Evolutionary conservation across 169 alveolate genomes (phyloP), one percentile per base, ranked within the genome.

Genomic region (Cryptosporidium felis): DNA sequence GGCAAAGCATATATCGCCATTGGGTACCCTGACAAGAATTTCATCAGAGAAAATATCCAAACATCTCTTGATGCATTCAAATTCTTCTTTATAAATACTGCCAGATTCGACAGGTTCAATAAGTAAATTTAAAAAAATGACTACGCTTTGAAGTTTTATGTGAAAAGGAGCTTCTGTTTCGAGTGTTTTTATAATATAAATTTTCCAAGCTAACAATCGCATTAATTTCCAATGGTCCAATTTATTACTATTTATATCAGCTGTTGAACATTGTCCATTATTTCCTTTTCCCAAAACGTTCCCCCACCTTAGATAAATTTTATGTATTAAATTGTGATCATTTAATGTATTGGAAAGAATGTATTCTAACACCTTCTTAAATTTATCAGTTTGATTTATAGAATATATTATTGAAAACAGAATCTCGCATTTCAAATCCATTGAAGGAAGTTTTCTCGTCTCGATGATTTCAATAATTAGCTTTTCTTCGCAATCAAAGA

Each of bases 161-260:
- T 12, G 49, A 30, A 46, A 65, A 1, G 59, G 0, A 21, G 21
- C 42, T 18, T 47, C 49, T 14, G 30, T 32, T 0, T 41, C 26
- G 30, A 65, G 32, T 65, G 59, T 44, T 0, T 32, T 46, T 65
- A 65, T 28, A 5, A 65, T 30, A 3, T 65, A 45, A 21, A 42
- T 28, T 16, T 65, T 45, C 81, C 81, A 65, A n/a, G 49, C 49
- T 30, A 26, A 47, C n/a, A 16, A 1, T 46, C 81, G 30, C 81
- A 65, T 2, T 18, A 46, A 36, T 14, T 46, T 36, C 62, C 47
- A 26, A 1, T 12, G n/a, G 36, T 46, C 41, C 32, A n/a, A n/a
- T 56, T 21, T 16, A 56, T 56, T 56, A 18, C 45, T 56, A 1
- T 10, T n/a, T 14, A 10, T 56, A 16, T 18, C n/a, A 23, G 32